Conservation (phyloP, 2,329 filamentous ascomycete genomes). For the Colletotrichum nymphaeae region DNA sequence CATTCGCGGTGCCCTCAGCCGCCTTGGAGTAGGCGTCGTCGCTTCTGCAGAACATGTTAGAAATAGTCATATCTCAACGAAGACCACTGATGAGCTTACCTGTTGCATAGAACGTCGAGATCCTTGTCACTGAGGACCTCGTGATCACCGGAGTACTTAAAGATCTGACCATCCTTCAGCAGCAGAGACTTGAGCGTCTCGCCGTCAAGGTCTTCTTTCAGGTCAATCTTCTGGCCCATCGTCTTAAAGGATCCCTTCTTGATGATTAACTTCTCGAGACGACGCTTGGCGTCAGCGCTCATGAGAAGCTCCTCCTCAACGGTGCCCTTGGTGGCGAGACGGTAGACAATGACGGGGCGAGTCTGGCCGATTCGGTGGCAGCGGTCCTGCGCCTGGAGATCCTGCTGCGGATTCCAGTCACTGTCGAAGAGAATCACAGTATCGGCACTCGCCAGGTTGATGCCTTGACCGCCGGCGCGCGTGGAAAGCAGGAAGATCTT, state of each 20-base stretch:
- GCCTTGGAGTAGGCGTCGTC: slow-evolving; percentile 75
- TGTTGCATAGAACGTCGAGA: slow-evolving; percentile 81
- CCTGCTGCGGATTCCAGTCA: slow-evolving; percentile 96
- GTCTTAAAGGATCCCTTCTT: slow-evolving; percentile 88
- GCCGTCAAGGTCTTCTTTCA: slow-evolving; percentile 65
- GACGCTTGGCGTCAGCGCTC: slow-evolving; percentile 90
- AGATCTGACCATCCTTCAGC: slow-evolving; percentile 78
- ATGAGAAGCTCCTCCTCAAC: slow-evolving; percentile 90
- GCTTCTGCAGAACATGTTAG: slow-evolving; percentile 48
- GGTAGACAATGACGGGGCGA: slow-evolving; percentile 90
- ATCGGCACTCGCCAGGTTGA: slow-evolving; percentile 91
- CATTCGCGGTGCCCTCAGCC: slow-evolving; percentile 81
- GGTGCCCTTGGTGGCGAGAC: slow-evolving; percentile 91
- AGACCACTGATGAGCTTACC: slow-evolving; percentile 49
- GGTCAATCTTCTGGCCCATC: slow-evolving; percentile 70
- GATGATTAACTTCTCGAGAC: slow-evolving; percentile 94
- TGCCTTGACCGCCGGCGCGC: slow-evolving; percentile 91
- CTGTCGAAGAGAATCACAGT: slow-evolving; percentile 92
- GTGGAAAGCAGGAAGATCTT: slow-evolving; percentile 91
- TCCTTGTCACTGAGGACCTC: slow-evolving; percentile 81
- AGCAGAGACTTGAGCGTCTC: slow-evolving; percentile 72
- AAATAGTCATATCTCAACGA: not conserved
- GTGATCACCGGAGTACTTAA: slow-evolving; percentile 67
- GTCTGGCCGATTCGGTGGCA: slow-evolving; percentile 96
- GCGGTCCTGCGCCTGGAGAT: slow-evolving; percentile 95